phyloP scores from a whole-genome alignment of 495 filamentous ascomycete genomes.

The Penicillium steckii region DNA sequence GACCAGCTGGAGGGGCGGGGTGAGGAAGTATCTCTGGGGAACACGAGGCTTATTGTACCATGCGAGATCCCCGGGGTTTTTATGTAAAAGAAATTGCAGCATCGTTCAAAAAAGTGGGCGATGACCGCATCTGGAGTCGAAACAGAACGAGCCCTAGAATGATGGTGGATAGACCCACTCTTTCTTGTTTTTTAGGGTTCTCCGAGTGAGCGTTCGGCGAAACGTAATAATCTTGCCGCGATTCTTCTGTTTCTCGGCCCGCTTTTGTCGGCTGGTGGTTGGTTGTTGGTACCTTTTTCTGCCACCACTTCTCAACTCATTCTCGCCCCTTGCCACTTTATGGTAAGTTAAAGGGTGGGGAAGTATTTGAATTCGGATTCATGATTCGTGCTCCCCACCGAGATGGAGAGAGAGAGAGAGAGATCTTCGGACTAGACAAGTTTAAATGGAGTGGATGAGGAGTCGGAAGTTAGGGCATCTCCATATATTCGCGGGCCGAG shows the following conservation, averaged over 20 bases:
- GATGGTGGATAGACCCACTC: conserved; percentile 2
- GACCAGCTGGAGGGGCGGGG: not conserved
- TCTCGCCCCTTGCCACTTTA: not conserved
- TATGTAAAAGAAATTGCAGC: conserved; percentile 10
- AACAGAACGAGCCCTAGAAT: not conserved
- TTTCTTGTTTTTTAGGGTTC: conserved; percentile 4
- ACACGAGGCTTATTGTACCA: not conserved
- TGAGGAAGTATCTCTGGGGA: not conserved
- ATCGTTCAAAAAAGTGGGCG: conserved; percentile 9
- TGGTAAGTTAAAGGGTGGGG: not conserved
- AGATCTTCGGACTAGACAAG: not conserved
- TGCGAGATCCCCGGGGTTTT: conserved; percentile 1
- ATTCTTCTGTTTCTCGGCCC: not conserved
- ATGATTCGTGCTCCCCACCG: not conserved
- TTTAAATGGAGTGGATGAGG: not conserved
- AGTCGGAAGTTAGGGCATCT: no score
- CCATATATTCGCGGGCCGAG: not conserved
- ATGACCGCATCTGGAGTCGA: conserved; percentile 10
- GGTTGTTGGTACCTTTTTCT: not conserved
- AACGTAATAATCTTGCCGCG: conserved; percentile 7
- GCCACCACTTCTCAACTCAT: not conserved
- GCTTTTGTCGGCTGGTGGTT: not conserved
- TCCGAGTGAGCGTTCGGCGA: conserved; percentile 1
- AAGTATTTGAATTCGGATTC: not conserved
- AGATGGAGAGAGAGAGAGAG: no score